Evolutionary conservation across 106 monocot genomes (phyloP), one percentile per base, ranked within the genome.

Genomic region (Dactylorhiza incarnata): DNA sequence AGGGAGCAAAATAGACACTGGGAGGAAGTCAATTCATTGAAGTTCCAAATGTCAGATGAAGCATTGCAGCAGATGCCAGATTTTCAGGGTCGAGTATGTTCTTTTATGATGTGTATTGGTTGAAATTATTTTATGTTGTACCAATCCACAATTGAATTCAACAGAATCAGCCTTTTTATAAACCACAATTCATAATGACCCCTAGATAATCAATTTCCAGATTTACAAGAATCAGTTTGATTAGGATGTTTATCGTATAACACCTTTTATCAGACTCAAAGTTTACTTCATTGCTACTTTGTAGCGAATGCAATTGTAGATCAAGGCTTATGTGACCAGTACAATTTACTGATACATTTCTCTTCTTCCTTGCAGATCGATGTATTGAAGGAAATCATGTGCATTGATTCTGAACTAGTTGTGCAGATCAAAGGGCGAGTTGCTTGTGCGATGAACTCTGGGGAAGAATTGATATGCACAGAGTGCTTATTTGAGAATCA

Each of bases 381-480:
- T 80, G 96, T 96, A 76, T 78, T 96, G 77, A 91, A 91, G 76
- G 96, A 87, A 76, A 87, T 96, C 20, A 68, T 83, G 55, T 96
- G 87, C 76, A 87, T 96, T 49, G 93, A 93, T 83, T 87, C 79
- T 62, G 93, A 96, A 76, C 89, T 89, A 72, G 91, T 91, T 69
- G 96, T 96, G 25, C 93, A 96, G 82, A 89, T 93, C 67, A 96
- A 96, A 82, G 96, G 96, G 17, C 77, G 96, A 20, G 96, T 96
- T n/a, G 96, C 96, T 49, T 96, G 96, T 81, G 96, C 93, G 79
- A 96, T 96, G 96, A 96, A 96, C 78, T 96, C 96, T 37, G 96
- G 96, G 50, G 96, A 96, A 81, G 96, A 96, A 70, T 79, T 96
- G 80, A 96, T 96, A 68, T 96, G 91, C 84, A 91, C 96, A 3